Evolutionary conservation across 805 yeast genomes (phyloP).

Genomic region (Yarrowia sp.): DNA sequence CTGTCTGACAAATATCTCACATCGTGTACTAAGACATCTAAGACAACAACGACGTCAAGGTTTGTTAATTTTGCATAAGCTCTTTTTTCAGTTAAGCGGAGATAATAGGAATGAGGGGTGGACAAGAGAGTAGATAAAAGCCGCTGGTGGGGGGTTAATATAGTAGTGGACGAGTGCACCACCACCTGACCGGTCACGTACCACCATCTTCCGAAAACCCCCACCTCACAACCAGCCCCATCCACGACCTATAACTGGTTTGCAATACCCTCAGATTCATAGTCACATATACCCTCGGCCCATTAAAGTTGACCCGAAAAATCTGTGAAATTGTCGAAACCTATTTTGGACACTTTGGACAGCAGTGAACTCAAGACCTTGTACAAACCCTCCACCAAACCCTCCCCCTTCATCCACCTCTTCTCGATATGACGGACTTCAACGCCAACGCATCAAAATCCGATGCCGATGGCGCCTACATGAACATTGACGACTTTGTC

Average conservation of each 20-base stretch:
- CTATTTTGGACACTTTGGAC: background rate
- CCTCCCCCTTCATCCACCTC: background rate
- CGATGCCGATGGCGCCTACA: slow-evolving; percentile 26
- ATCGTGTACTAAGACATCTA: background rate
- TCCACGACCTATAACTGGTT: too few relatives aligned
- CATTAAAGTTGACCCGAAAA: slow-evolving; percentile 26
- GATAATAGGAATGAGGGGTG: slow-evolving; percentile 20
- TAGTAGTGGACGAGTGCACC: background rate
- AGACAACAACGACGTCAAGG: background rate
- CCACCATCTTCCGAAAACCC: too few relatives aligned
- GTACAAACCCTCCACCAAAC: background rate
- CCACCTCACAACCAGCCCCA: too few relatives aligned
- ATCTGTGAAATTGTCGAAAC: slow-evolving; percentile 27
- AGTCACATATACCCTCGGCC: too few relatives aligned
- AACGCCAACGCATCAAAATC: slow-evolving; percentile 4
- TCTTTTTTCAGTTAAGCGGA: slow-evolving; percentile 15
- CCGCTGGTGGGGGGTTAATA: background rate
- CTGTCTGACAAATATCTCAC: slow-evolving; percentile 15
- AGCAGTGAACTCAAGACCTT: too few relatives aligned
- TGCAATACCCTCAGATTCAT: too few relatives aligned
- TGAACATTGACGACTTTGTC: slow-evolving; percentile 46
- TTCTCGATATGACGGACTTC: slow-evolving; percentile 20
- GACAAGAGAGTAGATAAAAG: background rate
- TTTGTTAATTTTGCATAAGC: slow-evolving; percentile 17
- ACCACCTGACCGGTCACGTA: background rate